A percentile compares a stretch with the other conserved stretches of the same genome.
Conservation (phyloP, 768 basidiomycete genomes). For the Strobilomyces dryophilus region DNA sequence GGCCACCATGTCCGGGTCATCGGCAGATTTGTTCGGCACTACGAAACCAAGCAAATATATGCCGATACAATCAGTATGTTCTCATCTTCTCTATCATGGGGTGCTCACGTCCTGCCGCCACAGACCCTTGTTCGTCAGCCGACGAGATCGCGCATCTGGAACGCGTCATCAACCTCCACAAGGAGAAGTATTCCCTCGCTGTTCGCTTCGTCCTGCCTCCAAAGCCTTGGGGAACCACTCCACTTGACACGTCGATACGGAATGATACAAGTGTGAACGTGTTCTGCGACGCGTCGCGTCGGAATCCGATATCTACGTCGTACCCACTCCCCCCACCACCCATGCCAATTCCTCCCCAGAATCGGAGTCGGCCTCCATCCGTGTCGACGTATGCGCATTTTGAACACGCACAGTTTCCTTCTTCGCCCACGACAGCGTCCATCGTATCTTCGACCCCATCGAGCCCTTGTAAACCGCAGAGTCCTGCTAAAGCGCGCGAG, state of each 20-base stretch:
- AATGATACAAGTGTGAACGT: background rate
- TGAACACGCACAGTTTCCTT: constrained; percentile 5
- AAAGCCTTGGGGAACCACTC: constrained; percentile 6
- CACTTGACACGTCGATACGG: background rate
- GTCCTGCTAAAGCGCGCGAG: constrained; percentile 16
- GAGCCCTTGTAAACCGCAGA: constrained; percentile 25
- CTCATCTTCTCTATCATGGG: background rate
- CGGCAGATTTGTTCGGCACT: constrained; percentile 42
- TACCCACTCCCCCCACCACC: constrained; percentile 16
- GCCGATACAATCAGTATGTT: constrained; percentile 50
- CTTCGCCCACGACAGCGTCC: constrained; percentile 21
- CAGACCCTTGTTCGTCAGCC: constrained; percentile 50
- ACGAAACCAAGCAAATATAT: constrained; percentile 42
- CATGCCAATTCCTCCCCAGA: constrained; percentile 8
- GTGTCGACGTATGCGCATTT: background rate
- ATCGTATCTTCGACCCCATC: constrained; percentile 28
- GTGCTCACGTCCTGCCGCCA: background rate
- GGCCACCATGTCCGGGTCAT: constrained; percentile 45
- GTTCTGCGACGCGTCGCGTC: constrained; percentile 15
- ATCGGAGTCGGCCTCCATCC: constrained; percentile 1
- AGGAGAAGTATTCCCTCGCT: constrained; percentile 43
- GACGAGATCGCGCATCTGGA: constrained; percentile 61
- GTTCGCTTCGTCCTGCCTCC: constrained; percentile 44
- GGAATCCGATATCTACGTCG: background rate
- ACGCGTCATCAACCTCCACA: constrained; percentile 49